Evolutionary conservation across 768 basidiomycete species (phyloP).

Genomic region (Termitomyces sp.): DNA sequence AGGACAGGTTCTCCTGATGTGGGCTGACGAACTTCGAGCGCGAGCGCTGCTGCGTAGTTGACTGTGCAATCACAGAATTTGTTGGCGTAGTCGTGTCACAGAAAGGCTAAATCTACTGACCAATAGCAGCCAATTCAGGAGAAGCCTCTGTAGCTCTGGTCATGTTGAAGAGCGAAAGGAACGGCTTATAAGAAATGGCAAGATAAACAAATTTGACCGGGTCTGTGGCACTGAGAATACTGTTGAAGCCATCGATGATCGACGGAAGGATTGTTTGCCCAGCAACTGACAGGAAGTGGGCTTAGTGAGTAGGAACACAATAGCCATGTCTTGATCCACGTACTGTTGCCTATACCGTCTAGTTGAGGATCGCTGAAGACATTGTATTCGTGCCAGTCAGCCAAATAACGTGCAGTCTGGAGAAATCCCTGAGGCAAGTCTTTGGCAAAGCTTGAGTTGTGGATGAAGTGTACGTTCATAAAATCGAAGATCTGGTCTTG

Average conservation of each 20-base stretch:
- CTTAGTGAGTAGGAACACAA: background rate
- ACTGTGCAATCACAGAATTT: slow-evolving; percentile 28
- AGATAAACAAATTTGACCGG: slow-evolving; percentile 54
- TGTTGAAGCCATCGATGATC: slow-evolving; percentile 46
- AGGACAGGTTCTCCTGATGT: slow-evolving; percentile 40
- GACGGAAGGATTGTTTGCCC: slow-evolving; percentile 58
- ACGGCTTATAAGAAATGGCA: slow-evolving; percentile 71
- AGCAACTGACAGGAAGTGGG: slow-evolving; percentile 43
- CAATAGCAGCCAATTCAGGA: slow-evolving; percentile 52
- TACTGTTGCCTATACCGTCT: slow-evolving; percentile 64
- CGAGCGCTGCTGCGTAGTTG: slow-evolving; percentile 52
- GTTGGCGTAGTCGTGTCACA: background rate
- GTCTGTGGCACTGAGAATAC: slow-evolving; percentile 42
- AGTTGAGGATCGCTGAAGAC: slow-evolving; percentile 51
- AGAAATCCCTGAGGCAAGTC: slow-evolving; percentile 43
- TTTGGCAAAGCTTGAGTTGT: slow-evolving; percentile 49
- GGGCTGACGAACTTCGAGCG: slow-evolving; percentile 53
- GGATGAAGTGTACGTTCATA: slow-evolving; percentile 67
- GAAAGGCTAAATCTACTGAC: slow-evolving; percentile 24
- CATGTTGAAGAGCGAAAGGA: slow-evolving; percentile 75
- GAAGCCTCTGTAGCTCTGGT: slow-evolving; percentile 47
- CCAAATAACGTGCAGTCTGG: slow-evolving; percentile 51
- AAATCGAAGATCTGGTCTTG: slow-evolving; percentile 54
- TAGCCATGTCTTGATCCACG: slow-evolving; percentile 1
- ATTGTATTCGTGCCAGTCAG: slow-evolving; percentile 69